Percentiles rank a stretch among this genome's conserved stretches.
Conservation (phyloP, 768 basidiomycete species). For the Amanita phalloides region DNA sequence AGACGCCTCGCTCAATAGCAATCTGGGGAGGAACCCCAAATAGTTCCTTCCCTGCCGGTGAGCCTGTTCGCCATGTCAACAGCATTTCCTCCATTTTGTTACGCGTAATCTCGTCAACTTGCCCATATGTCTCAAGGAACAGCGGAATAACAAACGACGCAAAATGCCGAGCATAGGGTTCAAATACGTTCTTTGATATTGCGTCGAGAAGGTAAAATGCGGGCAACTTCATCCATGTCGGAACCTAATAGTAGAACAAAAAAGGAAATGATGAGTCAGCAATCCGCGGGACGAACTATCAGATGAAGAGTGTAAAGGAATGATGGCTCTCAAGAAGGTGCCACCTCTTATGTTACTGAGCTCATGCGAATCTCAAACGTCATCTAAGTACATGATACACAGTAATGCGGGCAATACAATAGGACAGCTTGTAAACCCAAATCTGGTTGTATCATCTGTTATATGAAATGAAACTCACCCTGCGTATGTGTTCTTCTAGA, state of each 20-base stretch:
- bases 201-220: conserved; percentile 94
- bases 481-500: conserved; percentile 73
- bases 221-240: conserved; percentile 84
- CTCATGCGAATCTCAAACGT: conserved; percentile 17
- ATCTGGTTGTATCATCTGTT: conserved; percentile 12
- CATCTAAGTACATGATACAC: conserved; percentile 26
- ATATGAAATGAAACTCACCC: conserved; percentile 55
- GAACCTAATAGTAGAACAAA: conserved; percentile 52
- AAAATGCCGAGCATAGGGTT: conserved; percentile 85
- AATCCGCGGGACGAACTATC: conserved; percentile 32
- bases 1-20: conserved; percentile 77
- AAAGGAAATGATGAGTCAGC: conserved; percentile 60
- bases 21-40: conserved; percentile 76
- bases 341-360: conserved; percentile 25
- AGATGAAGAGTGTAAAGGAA: conserved; percentile 14
- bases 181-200: conserved; percentile 92
- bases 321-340: conserved; percentile 8
- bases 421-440: conserved; percentile 10
- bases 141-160: conserved; percentile 70
- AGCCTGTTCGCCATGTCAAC: conserved; percentile 86
- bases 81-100: conserved; percentile 99
- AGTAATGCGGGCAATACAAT: conserved; percentile 7
- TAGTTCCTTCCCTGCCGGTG: conserved; percentile 69
- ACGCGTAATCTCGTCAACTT: conserved; percentile 76
- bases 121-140: conserved; percentile 80